Base-by-base conservation (phyloP, 1,139 yeast species). In the Diutina neorugosa region DNA sequence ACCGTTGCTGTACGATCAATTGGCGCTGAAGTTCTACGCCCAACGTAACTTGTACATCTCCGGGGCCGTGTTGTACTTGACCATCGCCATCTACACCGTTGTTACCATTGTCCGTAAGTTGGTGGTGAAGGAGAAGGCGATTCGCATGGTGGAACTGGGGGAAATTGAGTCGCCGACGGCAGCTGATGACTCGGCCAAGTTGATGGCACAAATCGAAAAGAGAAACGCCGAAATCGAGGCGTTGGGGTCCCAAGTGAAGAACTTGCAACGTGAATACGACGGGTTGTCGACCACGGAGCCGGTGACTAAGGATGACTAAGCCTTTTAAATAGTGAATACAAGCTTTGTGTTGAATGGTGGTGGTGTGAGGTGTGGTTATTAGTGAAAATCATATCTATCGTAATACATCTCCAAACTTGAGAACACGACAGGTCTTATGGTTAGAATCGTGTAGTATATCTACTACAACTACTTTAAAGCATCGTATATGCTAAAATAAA, bases 11-110 rank as follows among this genome's bases (percentile, higher is more conserved):
- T 65, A 68, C 54, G 78, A 74, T 37, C 74, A 70, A 62, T 66
- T 73, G 62, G 78, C 78, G n/a, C 65, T 74, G 54, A 80, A 81
- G 59, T 84, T 86, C 59, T 83, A 82, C 60, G 76, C 84, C 50
- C 90, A 85, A 64, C 74, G 93, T 62, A 85, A 85, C 61, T 70
- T 84, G 58, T 84, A 85, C 64, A 75, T 85, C 56, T 77, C 84
- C 18, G 91, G 90, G 3, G 87, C 87, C 7, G 82, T 84, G 3
- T 65, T 84, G 57, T 84, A 82, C 64, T 74, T 82, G 58, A 75
- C 72, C 56, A 58, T 81, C 53, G 82, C 86, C 4, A 80, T 83
- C 54, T 74, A 73, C 53, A 82, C 85, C 7, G 81, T 82, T 49
- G 70, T 78, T 57, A 70, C 77, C 42, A 73, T 84, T 53, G 72